Conservation (phyloP, 2,329 filamentous ascomycete genomes). For the Gyromitra esculenta region DNA sequence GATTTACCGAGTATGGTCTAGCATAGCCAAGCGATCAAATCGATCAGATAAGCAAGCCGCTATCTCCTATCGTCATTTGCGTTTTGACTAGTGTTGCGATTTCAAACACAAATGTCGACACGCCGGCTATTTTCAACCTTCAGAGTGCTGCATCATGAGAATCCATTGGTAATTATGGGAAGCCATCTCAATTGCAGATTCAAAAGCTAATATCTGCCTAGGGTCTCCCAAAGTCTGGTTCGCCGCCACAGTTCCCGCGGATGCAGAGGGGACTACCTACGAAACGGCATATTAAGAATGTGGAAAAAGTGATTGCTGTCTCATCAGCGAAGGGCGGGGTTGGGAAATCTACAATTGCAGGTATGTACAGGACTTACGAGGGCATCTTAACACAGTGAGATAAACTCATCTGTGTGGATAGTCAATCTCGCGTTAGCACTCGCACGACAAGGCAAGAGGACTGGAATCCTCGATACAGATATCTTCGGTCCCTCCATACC, state of each 20-base stretch:
- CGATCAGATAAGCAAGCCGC: slow-evolving; percentile 28
- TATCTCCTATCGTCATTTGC: slow-evolving; percentile 14
- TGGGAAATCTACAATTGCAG: slow-evolving; percentile 92
- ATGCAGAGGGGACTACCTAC: slow-evolving; percentile 84
- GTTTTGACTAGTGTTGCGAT: not conserved
- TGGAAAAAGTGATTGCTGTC: slow-evolving; percentile 93
- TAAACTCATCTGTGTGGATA: slow-evolving; percentile 12
- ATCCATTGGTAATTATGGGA: slow-evolving; percentile 75
- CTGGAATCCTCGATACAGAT: slow-evolving; percentile 92
- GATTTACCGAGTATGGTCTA: not conserved
- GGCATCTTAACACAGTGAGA: not conserved
- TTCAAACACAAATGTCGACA: slow-evolving; percentile 24
- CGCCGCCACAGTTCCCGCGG: slow-evolving; percentile 69
- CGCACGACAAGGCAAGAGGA: slow-evolving; percentile 79
- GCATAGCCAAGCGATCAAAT: not conserved
- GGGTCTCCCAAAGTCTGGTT: slow-evolving; percentile 84
- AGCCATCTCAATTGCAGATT: not conserved
- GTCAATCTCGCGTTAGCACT: slow-evolving; percentile 85
- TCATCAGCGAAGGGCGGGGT: slow-evolving; percentile 98
- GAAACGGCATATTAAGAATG: slow-evolving; percentile 80
- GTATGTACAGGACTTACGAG: slow-evolving; percentile 65
- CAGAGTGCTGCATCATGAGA: slow-evolving; percentile 76
- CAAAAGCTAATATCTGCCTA: slow-evolving; percentile 60
- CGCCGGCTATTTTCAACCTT: slow-evolving; percentile 68
- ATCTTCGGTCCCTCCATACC: slow-evolving; percentile 97